Base-by-base conservation (phyloP, 805 yeast genomes). In the Yarrowia keelungensis region DNA sequence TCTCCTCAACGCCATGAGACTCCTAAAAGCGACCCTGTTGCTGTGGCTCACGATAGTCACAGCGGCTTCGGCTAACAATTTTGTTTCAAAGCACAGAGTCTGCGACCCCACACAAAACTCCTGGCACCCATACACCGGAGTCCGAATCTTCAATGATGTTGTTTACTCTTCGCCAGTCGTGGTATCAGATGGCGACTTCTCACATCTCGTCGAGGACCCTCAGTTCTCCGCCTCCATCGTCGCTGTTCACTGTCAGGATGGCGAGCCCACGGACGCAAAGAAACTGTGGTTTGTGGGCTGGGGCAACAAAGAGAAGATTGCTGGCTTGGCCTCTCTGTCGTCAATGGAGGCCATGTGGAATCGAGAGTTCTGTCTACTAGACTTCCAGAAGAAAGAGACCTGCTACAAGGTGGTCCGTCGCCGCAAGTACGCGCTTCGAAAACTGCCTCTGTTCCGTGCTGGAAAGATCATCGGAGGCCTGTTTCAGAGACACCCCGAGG, bases 321-420 rank as follows among this genome's bases (percentile, higher is more conserved):
- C 65, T 5, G 65, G 65, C 14, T 43, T 59, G 16, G 50, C 65
- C 7, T 59, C 65, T 1, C 42, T 59, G 12, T 43, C 65, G 8
- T 59, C 67, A 5, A 62, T 62, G 67, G 56, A 47, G 47, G 56
- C 54, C 36, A 62, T 62, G 56, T 62, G 67, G 67, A 62, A 49
- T 11, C 54, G 56, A 8, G 56, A 47, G 32, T 62, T 62, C 39
- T 62, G 67, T 38, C 56, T 62, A 14, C 56, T 47, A 14, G 56
- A 62, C 46, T 62, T 49, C 56, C 56, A 38, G 38, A 46, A 41
- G 26, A 38, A 49, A 46, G 46, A 38, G 16, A 47, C 46, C 10
- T 62, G 67, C 47, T 62, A 47, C 56, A 62, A 62, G 56, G 56
- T 49, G 22, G 67, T 49, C 15, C 67, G 67, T n/a, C 54, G 67